phyloP scores from a whole-genome alignment of 176 grass and related monocot species.

The Aegilops bicornis region DNA sequence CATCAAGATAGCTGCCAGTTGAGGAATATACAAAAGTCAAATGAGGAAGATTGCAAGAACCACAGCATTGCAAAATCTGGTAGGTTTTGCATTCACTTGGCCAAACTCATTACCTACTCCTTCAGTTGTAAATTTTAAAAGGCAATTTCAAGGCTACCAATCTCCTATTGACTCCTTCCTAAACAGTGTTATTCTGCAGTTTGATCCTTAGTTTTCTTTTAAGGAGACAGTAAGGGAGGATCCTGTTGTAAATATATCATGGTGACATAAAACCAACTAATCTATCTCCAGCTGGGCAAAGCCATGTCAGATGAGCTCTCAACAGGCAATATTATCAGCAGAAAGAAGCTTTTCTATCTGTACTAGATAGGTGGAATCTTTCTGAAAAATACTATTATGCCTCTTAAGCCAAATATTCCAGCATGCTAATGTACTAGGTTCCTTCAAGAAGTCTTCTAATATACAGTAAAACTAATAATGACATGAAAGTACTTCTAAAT shows the following conservation, averaged over 20 bases:
- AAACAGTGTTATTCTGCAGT: neutral
- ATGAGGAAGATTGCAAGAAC: neutral
- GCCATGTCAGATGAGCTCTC: conserved; percentile 8
- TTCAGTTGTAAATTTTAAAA: neutral
- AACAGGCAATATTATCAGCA: neutral
- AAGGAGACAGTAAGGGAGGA: neutral
- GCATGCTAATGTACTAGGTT: neutral
- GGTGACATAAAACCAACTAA: neutral
- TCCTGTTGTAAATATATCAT: neutral
- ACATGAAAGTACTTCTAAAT: neutral
- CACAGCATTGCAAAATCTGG: conserved; percentile 10
- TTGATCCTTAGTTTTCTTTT: neutral
- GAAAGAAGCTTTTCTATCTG: neutral
- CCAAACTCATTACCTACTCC: conserved; percentile 5
- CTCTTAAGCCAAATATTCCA: neutral
- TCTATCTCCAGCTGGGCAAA: neutral
- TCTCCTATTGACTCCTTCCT: neutral
- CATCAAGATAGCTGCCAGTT: neutral
- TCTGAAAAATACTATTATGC: neutral
- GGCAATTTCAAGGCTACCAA: conserved; percentile 1
- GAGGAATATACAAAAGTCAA: neutral
- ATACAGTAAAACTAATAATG: neutral
- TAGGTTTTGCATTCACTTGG: neutral
- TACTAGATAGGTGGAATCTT: neutral
- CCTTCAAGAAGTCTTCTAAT: neutral